A percentile compares a stretch with the other conserved stretches of the same genome.
phyloP scores from a whole-genome alignment of 1,284 basidiomycete species.

The Cryptococcus floricola region DNA sequence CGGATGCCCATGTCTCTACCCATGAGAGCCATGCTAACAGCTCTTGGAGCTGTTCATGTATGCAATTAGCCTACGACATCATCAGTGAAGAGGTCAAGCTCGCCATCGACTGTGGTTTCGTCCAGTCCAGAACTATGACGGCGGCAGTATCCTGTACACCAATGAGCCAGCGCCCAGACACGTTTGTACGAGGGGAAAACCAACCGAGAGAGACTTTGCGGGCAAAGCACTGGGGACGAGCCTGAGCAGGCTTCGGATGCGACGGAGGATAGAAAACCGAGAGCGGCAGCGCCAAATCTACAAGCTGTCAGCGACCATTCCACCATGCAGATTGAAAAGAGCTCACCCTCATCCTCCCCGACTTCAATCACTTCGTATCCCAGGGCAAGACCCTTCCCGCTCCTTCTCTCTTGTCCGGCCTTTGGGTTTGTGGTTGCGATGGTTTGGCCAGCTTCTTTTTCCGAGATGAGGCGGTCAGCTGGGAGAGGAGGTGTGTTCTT shows the following conservation, averaged over 20 bases:
- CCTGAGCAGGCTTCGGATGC: slow-evolving; percentile 62
- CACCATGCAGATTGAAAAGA: background rate
- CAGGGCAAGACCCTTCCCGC: slow-evolving; percentile 66
- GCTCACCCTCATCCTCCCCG: slow-evolving; percentile 78
- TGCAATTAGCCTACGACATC: background rate
- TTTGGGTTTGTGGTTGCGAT: slow-evolving; percentile 20
- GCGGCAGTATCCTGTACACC: too few relatives aligned
- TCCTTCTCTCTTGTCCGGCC: slow-evolving; percentile 2
- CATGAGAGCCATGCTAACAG: slow-evolving; percentile 79
- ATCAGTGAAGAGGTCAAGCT: slow-evolving; percentile 58
- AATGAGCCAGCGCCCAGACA: too few relatives aligned
- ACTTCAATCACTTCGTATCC: slow-evolving; percentile 86
- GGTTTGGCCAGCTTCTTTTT: slow-evolving; percentile 22
- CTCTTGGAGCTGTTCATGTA: slow-evolving; percentile 54
- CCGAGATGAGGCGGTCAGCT: slow-evolving; percentile 2
- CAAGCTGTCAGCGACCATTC: background rate
- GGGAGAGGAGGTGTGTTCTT: slow-evolving; percentile 16
- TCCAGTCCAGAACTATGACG: slow-evolving; percentile 90
- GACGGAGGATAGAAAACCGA: slow-evolving; percentile 85
- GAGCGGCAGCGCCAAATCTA: slow-evolving; percentile 77
- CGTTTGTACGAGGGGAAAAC: too few relatives aligned
- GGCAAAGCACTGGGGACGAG: slow-evolving; percentile 82
- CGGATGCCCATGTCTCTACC: slow-evolving; percentile 81
- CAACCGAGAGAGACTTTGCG: slow-evolving; percentile 49
- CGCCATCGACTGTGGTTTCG: slow-evolving; percentile 83